Evolutionary conservation across 495 filamentous ascomycete genomes (phyloP), one percentile per base, ranked within the genome.

Genomic region (Wilcoxina mikolae): DNA sequence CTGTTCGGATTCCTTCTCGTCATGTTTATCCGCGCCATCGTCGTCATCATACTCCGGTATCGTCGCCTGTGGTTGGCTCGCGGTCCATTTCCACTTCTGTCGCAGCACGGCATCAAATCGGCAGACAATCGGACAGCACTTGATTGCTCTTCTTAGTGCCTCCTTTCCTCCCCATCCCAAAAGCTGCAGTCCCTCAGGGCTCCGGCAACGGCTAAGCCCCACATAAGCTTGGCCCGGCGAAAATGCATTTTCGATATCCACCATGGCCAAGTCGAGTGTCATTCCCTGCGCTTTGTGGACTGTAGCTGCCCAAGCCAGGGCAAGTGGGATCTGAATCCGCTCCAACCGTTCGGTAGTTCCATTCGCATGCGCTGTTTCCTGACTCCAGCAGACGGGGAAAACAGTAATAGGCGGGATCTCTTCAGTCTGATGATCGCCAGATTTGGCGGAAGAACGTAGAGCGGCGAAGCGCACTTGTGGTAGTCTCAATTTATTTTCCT

Each of bases 251-350:
- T 46, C 26, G 15, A 70, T 53, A 55, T 72, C 61, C 0, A 76
- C 72, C 1, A 65, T 54, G 2, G 69, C 70, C 43, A 63, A 60
- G 24, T 73, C 68, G 2, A 76, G 60, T 7, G 69, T 73, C 62
- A 68, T 68, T 12, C 73, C 72, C 51, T 74, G 72, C 51, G 61
- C 63, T 53, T 74, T 75, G 50, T 75, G 73, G 10, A 72, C 67
- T 9, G 71, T 72, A 12, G 70, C 67, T 4, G 73, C 72, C 70
- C 70, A 74, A 12, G 68, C 73, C 2, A 70, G 62, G 15, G 62
- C 58, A 9, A 76, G 64, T 0, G 73, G 73, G 3, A 74, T 67
- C 53, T 76, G 73, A 15, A 67, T 68, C 25, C 73, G 60, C 12
- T 60, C 64, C 3, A 73, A 18, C 39, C 4, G 10, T 18, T 43